Base-by-base conservation (phyloP, 129 eudicot genomes). In the Helianthus tuberosus region DNA sequence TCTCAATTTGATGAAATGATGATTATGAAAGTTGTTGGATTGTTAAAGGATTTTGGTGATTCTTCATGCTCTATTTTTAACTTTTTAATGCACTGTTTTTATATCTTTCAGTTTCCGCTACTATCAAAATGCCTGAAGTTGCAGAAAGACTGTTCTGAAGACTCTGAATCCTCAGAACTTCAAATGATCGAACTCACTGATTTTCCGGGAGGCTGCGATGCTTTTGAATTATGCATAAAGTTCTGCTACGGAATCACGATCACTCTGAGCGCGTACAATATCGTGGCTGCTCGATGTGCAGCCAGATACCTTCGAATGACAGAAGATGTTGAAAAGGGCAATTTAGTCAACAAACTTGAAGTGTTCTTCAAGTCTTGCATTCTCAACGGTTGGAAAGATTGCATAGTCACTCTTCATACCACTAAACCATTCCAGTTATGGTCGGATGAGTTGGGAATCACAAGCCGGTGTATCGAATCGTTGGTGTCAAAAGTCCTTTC, bases 171-270 rank as follows among this genome's bases (percentile, higher is more conserved):
- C 20, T 83, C 97, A 1, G 80, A 82, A 5, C 82, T 84, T 74
- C 97, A 93, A 70, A 80, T 86, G 43, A 71, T 90, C 75, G 82
- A 86, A 61, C 89, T 94, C 72, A 84, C 82, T 7, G 97, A 90
- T 66, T 86, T 94, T 38, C 98, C 98, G 3, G 96, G 96, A 14
- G 98, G 97, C 20, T 62, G 48, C 6, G 88, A 90, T 61, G 83
- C 98, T 16, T 94, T 94, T 71, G 98, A 94, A 53, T 54, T 86
- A 60, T 94, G 98, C 50, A 93, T 95, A 0, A 89, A 93, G 17
- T 93, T 93, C 86, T 93, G 96, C 71, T 93, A 93, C 23, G 98
- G 96, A 20, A 90, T 94, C 64, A 85, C 93, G 2, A 76, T 94
- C 80, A 94, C 98, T 29, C 66, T 94, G 3, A 84, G 96, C 73